Conservation (phyloP, 208 protist genomes). For the Angomonas ambiguus region DNA sequence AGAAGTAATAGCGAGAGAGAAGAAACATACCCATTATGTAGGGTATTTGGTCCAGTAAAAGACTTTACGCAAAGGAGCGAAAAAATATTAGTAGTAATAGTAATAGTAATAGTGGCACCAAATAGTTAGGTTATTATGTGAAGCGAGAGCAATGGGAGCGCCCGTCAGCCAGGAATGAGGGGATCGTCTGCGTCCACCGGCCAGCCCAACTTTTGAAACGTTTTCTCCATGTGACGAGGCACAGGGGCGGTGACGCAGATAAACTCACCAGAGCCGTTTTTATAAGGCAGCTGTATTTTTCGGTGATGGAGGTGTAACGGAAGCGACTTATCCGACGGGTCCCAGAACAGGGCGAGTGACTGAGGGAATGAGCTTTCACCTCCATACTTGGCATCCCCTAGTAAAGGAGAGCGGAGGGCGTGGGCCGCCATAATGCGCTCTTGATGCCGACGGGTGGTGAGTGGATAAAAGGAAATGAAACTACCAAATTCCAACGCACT, state of each 20-base stretch:
- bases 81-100: neutral
- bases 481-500: constrained; percentile 81
- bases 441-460: constrained; percentile 85
- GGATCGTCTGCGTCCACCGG: constrained; percentile 82
- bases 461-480: constrained; percentile 89
- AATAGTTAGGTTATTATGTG: too few species aligned
- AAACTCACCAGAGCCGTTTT: constrained; percentile 77
- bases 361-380: constrained; percentile 84
- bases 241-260: constrained; percentile 84
- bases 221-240: constrained; percentile 86
- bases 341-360: constrained; percentile 79
- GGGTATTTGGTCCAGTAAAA: too few species aligned
- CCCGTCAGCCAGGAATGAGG: constrained; percentile 84
- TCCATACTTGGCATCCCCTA: constrained; percentile 92
- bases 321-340: constrained; percentile 70
- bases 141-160: too few species aligned
- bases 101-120: constrained; percentile 1
- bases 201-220: constrained; percentile 86
- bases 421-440: constrained; percentile 90
- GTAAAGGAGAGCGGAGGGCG: constrained; percentile 78
- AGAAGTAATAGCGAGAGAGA: neutral
- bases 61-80: neutral
- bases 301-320: constrained; percentile 85
- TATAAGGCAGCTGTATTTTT: constrained; percentile 91
- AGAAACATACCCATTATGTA: neutral